These are phyloP conservation scores for Phytophthora kernoviae DNA, from an alignment of 352 stramenopile species.

Conservation along the genomic window DNA sequence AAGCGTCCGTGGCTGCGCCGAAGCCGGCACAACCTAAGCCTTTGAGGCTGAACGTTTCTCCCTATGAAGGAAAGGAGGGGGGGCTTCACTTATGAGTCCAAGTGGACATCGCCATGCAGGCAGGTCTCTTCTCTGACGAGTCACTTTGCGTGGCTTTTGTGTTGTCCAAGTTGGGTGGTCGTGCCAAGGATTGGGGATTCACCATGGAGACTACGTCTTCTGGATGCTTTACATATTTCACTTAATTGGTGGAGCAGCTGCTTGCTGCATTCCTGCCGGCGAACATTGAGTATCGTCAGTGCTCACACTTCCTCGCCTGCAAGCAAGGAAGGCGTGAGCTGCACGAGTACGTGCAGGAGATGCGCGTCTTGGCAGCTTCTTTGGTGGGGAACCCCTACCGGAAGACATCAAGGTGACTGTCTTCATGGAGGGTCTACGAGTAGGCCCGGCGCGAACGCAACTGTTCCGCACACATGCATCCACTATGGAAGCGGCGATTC, in stretches of 20 bases:
- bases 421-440: slow-evolving; percentile 11
- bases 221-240: slow-evolving; percentile 14
- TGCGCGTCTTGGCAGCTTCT: slow-evolving; percentile 2
- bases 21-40: neutral
- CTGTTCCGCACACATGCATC: neutral
- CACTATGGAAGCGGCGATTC: slow-evolving; percentile 2
- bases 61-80: neutral
- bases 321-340: slow-evolving; percentile 23
- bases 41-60: neutral
- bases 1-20: neutral
- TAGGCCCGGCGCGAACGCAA: slow-evolving; percentile 3
- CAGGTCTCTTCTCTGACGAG: slow-evolving; percentile 8
- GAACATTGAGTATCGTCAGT: slow-evolving; percentile 25
- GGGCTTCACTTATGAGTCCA: slow-evolving; percentile 11
- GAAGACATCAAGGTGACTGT: slow-evolving; percentile 6
- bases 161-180: slow-evolving; percentile 19
- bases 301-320: slow-evolving; percentile 24
- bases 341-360: slow-evolving; percentile 19
- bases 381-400: neutral
- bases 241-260: slow-evolving; percentile 6
- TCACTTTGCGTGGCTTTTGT: slow-evolving; percentile 16
- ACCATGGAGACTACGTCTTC: slow-evolving; percentile 13
- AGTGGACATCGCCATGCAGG: slow-evolving; percentile 13
- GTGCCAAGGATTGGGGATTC: slow-evolving; percentile 22
- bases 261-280: slow-evolving; percentile 18